phyloP scores from a whole-genome alignment of 2,329 filamentous ascomycete genomes.

The Xylaria hypoxylon region DNA sequence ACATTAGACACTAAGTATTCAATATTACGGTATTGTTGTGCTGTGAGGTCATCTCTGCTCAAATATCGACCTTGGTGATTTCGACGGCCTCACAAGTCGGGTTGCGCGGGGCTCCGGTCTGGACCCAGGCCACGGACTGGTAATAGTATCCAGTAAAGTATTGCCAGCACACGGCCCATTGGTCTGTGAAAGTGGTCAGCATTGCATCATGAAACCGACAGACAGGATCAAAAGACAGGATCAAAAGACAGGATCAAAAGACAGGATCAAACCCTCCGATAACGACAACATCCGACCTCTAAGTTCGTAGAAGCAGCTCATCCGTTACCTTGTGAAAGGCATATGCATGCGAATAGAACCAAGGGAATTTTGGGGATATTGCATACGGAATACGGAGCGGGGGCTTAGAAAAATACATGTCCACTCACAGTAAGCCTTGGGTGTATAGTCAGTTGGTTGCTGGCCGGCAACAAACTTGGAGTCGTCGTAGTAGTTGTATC shows the following conservation, averaged over 20 bases:
- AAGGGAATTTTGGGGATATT: background rate
- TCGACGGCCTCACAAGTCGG: conserved; percentile 52
- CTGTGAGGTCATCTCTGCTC: background rate
- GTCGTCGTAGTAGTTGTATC: conserved; percentile 48
- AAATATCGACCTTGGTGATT: conserved; percentile 45
- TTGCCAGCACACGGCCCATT: conserved; percentile 54
- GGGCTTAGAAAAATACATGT: background rate
- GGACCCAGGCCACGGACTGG: conserved; percentile 51
- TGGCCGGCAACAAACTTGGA: conserved; percentile 43
- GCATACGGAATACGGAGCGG: no score
- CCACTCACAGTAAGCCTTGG: conserved; percentile 43
- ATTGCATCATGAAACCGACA: conserved; percentile 5
- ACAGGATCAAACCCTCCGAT: no score
- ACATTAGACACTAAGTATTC: conserved; percentile 27
- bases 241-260: no score
- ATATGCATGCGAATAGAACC: background rate
- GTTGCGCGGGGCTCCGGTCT: conserved; percentile 49
- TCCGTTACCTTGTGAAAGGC: background rate
- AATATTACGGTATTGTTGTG: conserved; percentile 9
- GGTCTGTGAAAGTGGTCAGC: conserved; percentile 38
- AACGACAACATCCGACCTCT: no score
- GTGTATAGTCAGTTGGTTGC: conserved; percentile 31
- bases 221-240: background rate
- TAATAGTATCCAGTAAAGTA: conserved; percentile 52
- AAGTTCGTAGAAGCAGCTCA: background rate